Evolutionary conservation across 805 yeast species (phyloP).

Genomic region (Maudiozyma bulderi): DNA sequence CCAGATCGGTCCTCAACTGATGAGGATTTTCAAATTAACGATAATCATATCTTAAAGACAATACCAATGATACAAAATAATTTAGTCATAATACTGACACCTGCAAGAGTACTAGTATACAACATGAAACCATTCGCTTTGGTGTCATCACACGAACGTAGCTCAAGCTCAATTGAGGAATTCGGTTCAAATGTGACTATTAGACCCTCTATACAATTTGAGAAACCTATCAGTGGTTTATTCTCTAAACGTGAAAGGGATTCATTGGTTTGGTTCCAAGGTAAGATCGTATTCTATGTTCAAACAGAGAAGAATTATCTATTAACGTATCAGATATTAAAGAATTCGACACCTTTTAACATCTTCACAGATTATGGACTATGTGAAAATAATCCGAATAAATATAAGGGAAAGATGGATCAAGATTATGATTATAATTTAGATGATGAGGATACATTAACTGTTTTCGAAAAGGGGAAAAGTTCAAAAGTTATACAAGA

Average conservation of each 20-base stretch:
- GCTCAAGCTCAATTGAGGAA: constrained; percentile 19
- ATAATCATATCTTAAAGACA: constrained; percentile 19
- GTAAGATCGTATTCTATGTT: constrained; percentile 23
- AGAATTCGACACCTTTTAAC: constrained; percentile 12
- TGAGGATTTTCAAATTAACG: constrained; percentile 6
- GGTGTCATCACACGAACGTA: constrained; percentile 24
- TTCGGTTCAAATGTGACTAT: constrained; percentile 23
- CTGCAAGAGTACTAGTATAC: constrained; percentile 23
- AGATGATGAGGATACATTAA: constrained; percentile 25
- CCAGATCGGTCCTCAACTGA: neutral
- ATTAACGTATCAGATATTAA: constrained; percentile 24
- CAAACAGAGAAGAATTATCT: constrained; percentile 22
- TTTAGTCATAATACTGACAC: constrained; percentile 20
- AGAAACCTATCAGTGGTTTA: constrained; percentile 14
- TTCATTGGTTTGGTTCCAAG: constrained; percentile 9
- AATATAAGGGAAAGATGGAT: constrained; percentile 8
- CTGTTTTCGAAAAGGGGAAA: constrained; percentile 24
- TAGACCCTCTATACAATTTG: constrained; percentile 11
- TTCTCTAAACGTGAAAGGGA: constrained; percentile 8
- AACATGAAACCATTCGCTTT: constrained; percentile 28
- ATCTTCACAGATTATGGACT: constrained; percentile 26
- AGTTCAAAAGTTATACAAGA: constrained; percentile 27
- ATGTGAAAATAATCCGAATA: constrained; percentile 13
- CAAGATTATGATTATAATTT: constrained; percentile 14
- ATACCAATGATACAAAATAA: constrained; percentile 20